Percentiles rank a stretch among this genome's conserved stretches.
Conservation (phyloP, 495 filamentous ascomycete species). For the Penicillium lagena region DNA sequence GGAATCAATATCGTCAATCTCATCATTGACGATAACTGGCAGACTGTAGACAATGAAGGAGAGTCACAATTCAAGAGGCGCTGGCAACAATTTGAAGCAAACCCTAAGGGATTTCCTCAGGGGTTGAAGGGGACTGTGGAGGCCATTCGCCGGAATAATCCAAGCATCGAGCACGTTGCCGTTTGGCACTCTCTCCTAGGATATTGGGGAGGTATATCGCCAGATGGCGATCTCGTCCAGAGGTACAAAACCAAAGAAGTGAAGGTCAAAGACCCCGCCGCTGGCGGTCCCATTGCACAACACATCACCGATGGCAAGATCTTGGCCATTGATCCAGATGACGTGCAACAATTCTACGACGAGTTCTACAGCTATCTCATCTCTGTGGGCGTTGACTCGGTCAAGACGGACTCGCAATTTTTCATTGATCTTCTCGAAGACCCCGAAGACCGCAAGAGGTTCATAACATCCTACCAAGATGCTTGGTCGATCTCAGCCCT, state of each 20-base stretch:
- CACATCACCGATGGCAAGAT: conserved; percentile 16
- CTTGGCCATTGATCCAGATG: conserved; percentile 65
- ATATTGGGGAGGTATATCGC: conserved; percentile 88
- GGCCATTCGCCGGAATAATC: conserved; percentile 61
- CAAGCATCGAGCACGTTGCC: conserved; percentile 73
- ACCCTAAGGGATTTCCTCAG: conserved; percentile 68
- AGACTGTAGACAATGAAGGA: conserved; percentile 61
- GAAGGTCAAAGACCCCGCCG: conserved; percentile 43
- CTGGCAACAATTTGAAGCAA: conserved; percentile 76
- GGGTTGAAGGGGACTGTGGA: conserved; percentile 65
- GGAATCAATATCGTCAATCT: conserved; percentile 72
- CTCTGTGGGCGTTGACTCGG: conserved; percentile 63
- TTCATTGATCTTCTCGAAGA: conserved; percentile 70
- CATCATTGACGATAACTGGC: conserved; percentile 98
- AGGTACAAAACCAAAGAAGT: conserved; percentile 74
- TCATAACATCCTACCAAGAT: conserved; percentile 73
- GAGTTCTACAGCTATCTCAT: conserved; percentile 86
- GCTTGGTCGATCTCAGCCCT: conserved; percentile 76
- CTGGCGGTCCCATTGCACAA: conserved; percentile 51
- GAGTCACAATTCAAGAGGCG: conserved; percentile 43
- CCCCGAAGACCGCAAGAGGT: conserved; percentile 57
- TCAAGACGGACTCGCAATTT: conserved; percentile 90
- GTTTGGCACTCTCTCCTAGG: conserved; percentile 97
- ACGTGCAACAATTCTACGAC: conserved; percentile 70
- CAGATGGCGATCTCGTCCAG: conserved; percentile 61